A percentile compares a stretch with the other conserved stretches of the same genome.
phyloP scores from a whole-genome alignment of 139 green algal species.

The Monoraphidium neglectum region DNA sequence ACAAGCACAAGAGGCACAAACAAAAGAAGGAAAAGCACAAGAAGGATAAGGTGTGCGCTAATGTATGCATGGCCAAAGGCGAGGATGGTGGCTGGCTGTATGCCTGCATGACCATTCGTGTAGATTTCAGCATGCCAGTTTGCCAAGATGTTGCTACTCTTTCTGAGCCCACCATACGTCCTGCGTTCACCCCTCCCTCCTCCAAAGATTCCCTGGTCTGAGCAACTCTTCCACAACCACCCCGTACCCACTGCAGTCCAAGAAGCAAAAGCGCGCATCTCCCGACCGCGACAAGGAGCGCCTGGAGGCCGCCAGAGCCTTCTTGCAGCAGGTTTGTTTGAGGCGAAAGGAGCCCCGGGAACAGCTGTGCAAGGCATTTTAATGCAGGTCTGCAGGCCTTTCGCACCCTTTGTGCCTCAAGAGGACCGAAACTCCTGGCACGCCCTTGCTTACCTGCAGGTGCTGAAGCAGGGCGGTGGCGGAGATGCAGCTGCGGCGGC shows the following conservation, averaged over 20 bases:
- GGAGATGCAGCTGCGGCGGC: not conserved
- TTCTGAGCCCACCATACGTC: not conserved
- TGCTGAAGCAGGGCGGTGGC: not conserved
- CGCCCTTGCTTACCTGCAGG: not conserved
- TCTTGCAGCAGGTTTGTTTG: slow-evolving; percentile 27
- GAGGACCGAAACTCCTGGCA: slow-evolving; percentile 1
- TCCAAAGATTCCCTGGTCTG: not conserved
- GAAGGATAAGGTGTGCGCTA: slow-evolving; percentile 3
- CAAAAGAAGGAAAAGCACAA: slow-evolving; percentile 33
- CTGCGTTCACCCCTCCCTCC: not conserved
- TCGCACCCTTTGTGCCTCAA: no score
- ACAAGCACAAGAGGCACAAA: slow-evolving; percentile 23
- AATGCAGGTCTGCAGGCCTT: no score
- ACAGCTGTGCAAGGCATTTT: no score
- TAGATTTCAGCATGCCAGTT: not conserved
- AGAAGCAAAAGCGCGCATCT: slow-evolving; percentile 16
- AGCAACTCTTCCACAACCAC: not conserved
- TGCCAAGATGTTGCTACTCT: not conserved
- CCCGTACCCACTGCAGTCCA: not conserved
- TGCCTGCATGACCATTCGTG: slow-evolving; percentile 1
- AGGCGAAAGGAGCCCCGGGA: no score
- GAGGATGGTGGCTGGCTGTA: not conserved
- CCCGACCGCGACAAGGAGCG: not conserved
- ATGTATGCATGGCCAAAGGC: not conserved
- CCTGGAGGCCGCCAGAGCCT: slow-evolving; percentile 24